Evolutionary conservation across 352 stramenopile genomes (phyloP).

Genomic region (Globisporangium orthogonon): DNA sequence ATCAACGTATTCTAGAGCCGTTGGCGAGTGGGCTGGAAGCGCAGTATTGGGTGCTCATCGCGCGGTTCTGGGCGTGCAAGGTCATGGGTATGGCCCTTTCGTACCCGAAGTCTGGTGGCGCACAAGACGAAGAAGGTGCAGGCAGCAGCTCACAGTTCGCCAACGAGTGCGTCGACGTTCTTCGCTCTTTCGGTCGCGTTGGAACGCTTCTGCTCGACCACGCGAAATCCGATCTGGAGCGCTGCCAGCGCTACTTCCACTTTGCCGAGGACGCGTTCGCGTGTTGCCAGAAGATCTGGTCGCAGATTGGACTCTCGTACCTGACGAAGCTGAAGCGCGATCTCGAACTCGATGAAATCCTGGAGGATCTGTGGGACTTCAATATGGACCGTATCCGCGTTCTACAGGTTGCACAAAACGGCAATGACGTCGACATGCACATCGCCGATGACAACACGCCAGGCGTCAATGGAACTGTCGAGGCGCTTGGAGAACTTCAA

Average conservation of each 20-base stretch:
- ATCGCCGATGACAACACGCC: background rate
- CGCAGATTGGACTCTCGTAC: slow-evolving; percentile 50
- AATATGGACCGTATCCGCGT: slow-evolving; percentile 57
- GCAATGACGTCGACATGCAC: background rate
- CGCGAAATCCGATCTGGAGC: slow-evolving; percentile 33
- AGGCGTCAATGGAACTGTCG: slow-evolving; percentile 25
- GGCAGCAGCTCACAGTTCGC: slow-evolving; percentile 24
- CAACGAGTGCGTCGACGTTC: slow-evolving; percentile 63
- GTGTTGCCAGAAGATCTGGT: slow-evolving; percentile 45
- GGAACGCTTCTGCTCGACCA: slow-evolving; percentile 55
- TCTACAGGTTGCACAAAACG: slow-evolving; percentile 24
- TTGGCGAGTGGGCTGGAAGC: background rate
- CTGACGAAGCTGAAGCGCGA: slow-evolving; percentile 60
- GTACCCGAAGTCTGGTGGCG: slow-evolving; percentile 20
- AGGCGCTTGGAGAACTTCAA: slow-evolving; percentile 60
- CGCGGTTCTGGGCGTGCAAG: slow-evolving; percentile 52
- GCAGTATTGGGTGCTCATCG: slow-evolving; percentile 25
- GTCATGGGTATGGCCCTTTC: slow-evolving; percentile 52
- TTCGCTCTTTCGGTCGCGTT: slow-evolving; percentile 67
- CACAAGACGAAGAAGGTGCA: background rate
- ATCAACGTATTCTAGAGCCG: background rate
- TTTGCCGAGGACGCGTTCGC: slow-evolving; percentile 49
- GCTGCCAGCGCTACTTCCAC: slow-evolving; percentile 49
- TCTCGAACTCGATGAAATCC: slow-evolving; percentile 61
- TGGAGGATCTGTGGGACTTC: slow-evolving; percentile 80